Evolutionary conservation across 129 eudicot genomes (phyloP), one percentile per base, ranked within the genome.

Genomic region (Escallonia herrerae): DNA sequence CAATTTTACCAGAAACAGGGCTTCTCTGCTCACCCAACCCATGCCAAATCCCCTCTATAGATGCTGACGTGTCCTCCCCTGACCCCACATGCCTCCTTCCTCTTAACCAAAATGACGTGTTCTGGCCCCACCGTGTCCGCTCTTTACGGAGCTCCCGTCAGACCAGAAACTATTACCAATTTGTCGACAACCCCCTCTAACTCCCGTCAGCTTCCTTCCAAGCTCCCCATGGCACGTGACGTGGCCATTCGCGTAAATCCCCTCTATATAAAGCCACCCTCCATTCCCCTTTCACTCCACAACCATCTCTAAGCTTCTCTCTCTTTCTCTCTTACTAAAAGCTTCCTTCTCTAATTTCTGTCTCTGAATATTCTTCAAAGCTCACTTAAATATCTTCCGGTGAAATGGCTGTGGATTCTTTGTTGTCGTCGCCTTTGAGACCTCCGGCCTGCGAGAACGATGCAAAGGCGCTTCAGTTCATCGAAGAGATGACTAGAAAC

Each of bases 391-490:
- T 62, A 10, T 55, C 12, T 40, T n/a, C 7, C 9, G 33, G 7
- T 2, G 4, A 3, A 62, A 91, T 91, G 97, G 97, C 90, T 0
- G 95, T 87, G 12, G 97, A 87, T 65, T 81, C 94, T 15, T 55
- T 72, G 1, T 5, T 84, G 46, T 71, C 90, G 10, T 87, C 96
- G 0, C 94, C 97, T 11, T 56, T 84, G 60, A 90, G 93, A 9
- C 91, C 91, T 10, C 89, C 93, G 13, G 95, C 90, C 4, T 84
- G 95, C 38, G 95, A 91, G 70, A 91, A 91, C 53, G 97, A 87
- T 40, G 97, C 97, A 4, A 91, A 85, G 50, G 95, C 95, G 4
- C 85, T 91, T 13, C 83, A 73, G 41, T 91, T 91, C 74, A 91
- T 91, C 5, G 97, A 91, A 44, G 97, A 91, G 61, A 87, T 91